Evolutionary conservation across 192 early-diverging fungal species (phyloP).

Genomic region (Funneliformis mosseae): DNA sequence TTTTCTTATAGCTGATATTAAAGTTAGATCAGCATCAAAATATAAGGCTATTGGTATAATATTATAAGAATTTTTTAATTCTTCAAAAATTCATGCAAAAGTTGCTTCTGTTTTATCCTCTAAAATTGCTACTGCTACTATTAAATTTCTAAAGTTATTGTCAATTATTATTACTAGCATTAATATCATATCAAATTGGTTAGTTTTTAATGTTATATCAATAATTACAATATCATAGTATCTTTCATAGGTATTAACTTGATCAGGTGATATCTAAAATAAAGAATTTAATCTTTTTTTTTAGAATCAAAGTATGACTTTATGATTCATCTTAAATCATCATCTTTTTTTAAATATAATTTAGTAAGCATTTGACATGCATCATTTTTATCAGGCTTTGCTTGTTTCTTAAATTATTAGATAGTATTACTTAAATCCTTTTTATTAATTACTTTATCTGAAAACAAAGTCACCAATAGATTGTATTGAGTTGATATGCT

Average conservation of each 20-base stretch:
- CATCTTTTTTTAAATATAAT: constrained; percentile 5
- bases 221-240: background rate
- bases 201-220: background rate
- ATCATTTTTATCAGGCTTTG: background rate
- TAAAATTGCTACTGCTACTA: background rate
- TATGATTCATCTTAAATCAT: background rate
- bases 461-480: background rate
- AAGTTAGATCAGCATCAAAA: background rate
- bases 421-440: constrained; percentile 7
- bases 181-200: constrained; percentile 5
- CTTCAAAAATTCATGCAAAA: background rate
- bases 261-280: background rate
- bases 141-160: constrained; percentile 1
- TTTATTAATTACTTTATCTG: constrained; percentile 11
- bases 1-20: background rate
- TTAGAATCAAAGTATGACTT: background rate
- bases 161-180: background rate
- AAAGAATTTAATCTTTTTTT: constrained; percentile 1
- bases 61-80: constrained; percentile 9
- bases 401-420: background rate
- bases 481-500: background rate
- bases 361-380: background rate
- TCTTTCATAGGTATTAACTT: no score
- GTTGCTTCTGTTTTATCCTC: background rate
- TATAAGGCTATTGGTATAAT: background rate